Evolutionary conservation across 768 basidiomycete genomes (phyloP).

Genomic region (Solioccasus polychromus): DNA sequence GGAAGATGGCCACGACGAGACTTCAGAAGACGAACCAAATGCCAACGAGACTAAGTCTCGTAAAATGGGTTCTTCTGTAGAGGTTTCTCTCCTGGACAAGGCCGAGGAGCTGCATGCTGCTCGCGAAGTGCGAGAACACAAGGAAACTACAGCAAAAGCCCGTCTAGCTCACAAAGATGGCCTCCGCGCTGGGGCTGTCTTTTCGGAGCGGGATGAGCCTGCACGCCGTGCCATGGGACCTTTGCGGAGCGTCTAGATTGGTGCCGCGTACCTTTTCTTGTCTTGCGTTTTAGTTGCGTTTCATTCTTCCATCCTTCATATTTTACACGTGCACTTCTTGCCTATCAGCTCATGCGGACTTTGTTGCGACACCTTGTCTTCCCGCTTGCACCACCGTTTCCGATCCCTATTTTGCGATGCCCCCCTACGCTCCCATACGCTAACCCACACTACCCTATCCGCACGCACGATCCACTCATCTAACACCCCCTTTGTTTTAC

Average conservation of each 20-base stretch:
- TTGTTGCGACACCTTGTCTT: slow-evolving; percentile 14
- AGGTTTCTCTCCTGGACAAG: background rate
- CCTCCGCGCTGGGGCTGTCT: slow-evolving; percentile 29
- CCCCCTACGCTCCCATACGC: too few species aligned
- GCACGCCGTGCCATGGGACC: slow-evolving; percentile 31
- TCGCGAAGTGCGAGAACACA: slow-evolving; percentile 27
- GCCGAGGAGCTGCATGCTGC: slow-evolving; percentile 6
- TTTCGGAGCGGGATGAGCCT: slow-evolving; percentile 28
- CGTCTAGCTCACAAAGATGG: slow-evolving; percentile 26
- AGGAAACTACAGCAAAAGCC: slow-evolving; percentile 19
- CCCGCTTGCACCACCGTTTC: slow-evolving; percentile 5
- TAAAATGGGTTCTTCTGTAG: background rate
- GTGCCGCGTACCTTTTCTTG: background rate
- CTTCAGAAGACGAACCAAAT: slow-evolving; percentile 18
- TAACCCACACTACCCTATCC: too few species aligned
- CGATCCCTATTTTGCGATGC: background rate
- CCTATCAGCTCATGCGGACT: background rate
- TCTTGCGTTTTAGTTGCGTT: background rate
- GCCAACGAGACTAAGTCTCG: background rate
- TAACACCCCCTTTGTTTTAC: too few species aligned
- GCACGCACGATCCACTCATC: too few species aligned
- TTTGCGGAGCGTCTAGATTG: slow-evolving; percentile 15
- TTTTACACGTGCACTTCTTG: too few species aligned
- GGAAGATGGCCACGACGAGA: slow-evolving; percentile 4
- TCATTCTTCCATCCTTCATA: slow-evolving; percentile 6